Evolutionary conservation across 768 basidiomycete genomes (phyloP), one percentile per base, ranked within the genome.

Genomic region (Hericium erinaceus): DNA sequence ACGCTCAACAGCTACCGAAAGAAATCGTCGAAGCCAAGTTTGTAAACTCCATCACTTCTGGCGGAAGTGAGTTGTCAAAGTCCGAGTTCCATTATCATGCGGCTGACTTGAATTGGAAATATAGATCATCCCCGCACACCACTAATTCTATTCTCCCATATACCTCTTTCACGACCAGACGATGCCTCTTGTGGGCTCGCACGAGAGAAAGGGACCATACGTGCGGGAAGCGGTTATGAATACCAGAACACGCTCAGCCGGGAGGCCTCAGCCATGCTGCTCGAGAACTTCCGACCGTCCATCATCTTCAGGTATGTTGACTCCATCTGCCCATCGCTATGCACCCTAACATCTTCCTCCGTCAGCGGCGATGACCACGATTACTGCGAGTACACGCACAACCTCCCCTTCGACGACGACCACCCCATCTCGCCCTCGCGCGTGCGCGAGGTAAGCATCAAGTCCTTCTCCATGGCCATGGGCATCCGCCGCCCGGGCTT

Each of bases 301-400:
- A 69, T 89, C 12, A 75, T 95, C 38, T 87, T 92, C 70, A 93
- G 89, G 88, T 88, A 63, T 57, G 74, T 62, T 26, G n/a, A 18
- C 41, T 15, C 18, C 2, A 3, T 44, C 18, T 44, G 41, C 20
- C 12, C 20, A n/a, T 24, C 3, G 2, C 38, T 18, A 16, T 16
- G 16, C 37, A 7, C 16, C 20, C 16, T 55, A 20, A 55, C n/a
- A 13, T 33, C 24, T 55, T 50, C 15, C 12, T 28, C 40, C 48
- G 9, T 50, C 58, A 92, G 90, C 63, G 95, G 92, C 5, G 93
- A 98, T 69, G 94, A 98, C 66, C 94, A 97, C 68, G 95, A 98
- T 65, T 92, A 95, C 62, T 98, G 95, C 70, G 90, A 90, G 73
- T 82, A 84, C 65, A 74, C 75, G 67, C 82, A 85, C 68, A 62